A percentile compares a stretch with the other conserved stretches of the same genome.
These are phyloP conservation scores for Yamadazyma kitorensis DNA, from an alignment of 805 yeast species.

Conservation along the genomic window DNA sequence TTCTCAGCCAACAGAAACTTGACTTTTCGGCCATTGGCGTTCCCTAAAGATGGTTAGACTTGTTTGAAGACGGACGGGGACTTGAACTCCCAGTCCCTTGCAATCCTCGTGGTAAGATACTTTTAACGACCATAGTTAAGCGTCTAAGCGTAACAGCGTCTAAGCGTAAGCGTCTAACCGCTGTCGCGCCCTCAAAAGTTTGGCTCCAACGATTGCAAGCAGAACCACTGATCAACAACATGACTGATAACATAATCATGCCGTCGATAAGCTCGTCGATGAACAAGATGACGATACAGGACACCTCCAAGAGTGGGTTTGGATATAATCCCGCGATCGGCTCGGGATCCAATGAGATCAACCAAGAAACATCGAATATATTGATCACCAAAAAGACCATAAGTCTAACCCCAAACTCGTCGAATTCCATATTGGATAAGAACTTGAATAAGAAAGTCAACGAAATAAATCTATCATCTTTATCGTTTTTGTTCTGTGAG, in stretches of 20 bases:
- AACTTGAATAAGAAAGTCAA: slow-evolving; percentile 60
- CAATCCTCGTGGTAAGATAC: no score
- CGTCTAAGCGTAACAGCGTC: no score
- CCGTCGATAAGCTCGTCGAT: slow-evolving; percentile 28
- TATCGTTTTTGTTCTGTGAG: slow-evolving; percentile 69
- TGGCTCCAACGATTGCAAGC: no score
- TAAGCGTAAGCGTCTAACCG: no score
- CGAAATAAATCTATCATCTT: slow-evolving; percentile 64
- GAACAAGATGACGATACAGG: slow-evolving; percentile 27
- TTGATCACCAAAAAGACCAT: slow-evolving; percentile 31
- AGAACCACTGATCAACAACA: slow-evolving; percentile 1
- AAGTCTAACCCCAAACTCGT: slow-evolving; percentile 25
- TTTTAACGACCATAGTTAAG: no score
- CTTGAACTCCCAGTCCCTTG: no score
- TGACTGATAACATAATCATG: slow-evolving; percentile 26
- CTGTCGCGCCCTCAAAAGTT: no score
- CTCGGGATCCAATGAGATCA: slow-evolving; percentile 37
- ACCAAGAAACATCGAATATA: slow-evolving; percentile 34
- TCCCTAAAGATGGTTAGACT: no score
- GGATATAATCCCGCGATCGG: slow-evolving; percentile 46
- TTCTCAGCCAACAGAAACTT: slow-evolving; percentile 8
- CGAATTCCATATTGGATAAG: slow-evolving; percentile 59
- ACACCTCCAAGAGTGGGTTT: slow-evolving; percentile 28
- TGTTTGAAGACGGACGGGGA: no score
- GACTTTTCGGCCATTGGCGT: no score